These are phyloP conservation scores for Bryum argenteum DNA, from an alignment of 225 moss, liverwort and hornwort species.

Conservation along the genomic window DNA sequence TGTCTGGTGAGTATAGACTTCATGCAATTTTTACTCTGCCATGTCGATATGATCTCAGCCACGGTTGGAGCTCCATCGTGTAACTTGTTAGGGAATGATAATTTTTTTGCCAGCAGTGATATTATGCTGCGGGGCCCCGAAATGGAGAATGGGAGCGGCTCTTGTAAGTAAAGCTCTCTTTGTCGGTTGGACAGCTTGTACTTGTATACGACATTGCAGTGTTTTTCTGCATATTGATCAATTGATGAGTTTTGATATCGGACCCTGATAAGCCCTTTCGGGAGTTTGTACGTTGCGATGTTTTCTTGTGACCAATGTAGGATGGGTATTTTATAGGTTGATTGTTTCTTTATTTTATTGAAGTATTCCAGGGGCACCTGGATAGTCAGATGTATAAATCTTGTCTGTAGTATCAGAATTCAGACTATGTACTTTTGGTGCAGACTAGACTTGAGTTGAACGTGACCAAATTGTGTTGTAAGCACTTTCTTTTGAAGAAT, in stretches of 20 bases:
- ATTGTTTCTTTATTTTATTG: no score
- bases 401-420: no score
- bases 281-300: no score
- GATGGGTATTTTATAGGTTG: no score
- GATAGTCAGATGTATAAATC: no score
- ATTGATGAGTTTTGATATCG: constrained; percentile 25
- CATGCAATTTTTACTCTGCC: constrained; percentile 17
- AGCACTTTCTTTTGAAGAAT: no score
- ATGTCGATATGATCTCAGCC: constrained; percentile 10
- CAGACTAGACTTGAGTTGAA: no score
- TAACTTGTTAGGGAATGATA: constrained; percentile 13
- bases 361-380: no score
- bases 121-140: constrained; percentile 26
- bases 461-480: no score
- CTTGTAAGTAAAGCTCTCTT: constrained; percentile 2
- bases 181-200: constrained; percentile 36
- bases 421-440: no score
- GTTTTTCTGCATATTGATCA: constrained; percentile 28
- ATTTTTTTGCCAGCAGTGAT: constrained; percentile 17
- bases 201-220: constrained; percentile 29
- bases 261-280: background rate
- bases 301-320: no score
- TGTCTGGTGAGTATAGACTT: constrained; percentile 22
- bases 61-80: constrained; percentile 21
- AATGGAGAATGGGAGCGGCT: constrained; percentile 27